phyloP scores from a whole-genome alignment of 2,329 filamentous ascomycete genomes.

The Fusarium sp. region DNA sequence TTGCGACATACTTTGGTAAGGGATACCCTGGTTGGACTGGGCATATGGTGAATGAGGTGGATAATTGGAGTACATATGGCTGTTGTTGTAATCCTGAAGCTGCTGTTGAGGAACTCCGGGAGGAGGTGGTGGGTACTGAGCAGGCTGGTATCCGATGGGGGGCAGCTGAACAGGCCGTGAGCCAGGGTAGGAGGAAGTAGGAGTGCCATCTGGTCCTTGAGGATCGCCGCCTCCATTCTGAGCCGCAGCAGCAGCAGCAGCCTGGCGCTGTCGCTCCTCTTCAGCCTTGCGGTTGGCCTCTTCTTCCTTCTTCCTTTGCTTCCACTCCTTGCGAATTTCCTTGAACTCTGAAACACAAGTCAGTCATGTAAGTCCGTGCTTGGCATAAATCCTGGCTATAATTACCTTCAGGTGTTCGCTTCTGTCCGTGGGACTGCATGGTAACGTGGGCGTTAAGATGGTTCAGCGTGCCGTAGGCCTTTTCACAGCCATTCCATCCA shows the following conservation, averaged over 20 bases:
- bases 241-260: slow-evolving; percentile 66
- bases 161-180: slow-evolving; percentile 75
- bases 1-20: slow-evolving; percentile 66
- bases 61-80: slow-evolving; percentile 69
- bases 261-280: slow-evolving; percentile 80
- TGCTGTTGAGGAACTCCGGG: slow-evolving; percentile 65
- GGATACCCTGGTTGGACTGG: slow-evolving; percentile 69
- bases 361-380: slow-evolving; percentile 32
- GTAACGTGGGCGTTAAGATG: slow-evolving; percentile 98
- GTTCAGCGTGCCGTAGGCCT: slow-evolving; percentile 97
- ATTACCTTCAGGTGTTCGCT: slow-evolving; percentile 97
- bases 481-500: slow-evolving; percentile 98
- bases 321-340: slow-evolving; percentile 99
- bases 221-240: slow-evolving; percentile 64
- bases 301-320: slow-evolving; percentile 99
- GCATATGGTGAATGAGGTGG: slow-evolving; percentile 71
- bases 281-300: slow-evolving; percentile 70
- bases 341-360: slow-evolving; percentile 84
- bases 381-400: background rate
- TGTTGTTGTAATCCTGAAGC: slow-evolving; percentile 67
- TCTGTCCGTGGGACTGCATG: slow-evolving; percentile 96
- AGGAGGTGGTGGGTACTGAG: slow-evolving; percentile 75
- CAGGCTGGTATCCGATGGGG: slow-evolving; percentile 78
- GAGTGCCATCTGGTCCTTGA: slow-evolving; percentile 58
- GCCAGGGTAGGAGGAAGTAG: slow-evolving; percentile 67